These are phyloP conservation scores for Kwoniella mangroviensis DNA, from an alignment of 768 basidiomycete species.

Conservation along the genomic window DNA sequence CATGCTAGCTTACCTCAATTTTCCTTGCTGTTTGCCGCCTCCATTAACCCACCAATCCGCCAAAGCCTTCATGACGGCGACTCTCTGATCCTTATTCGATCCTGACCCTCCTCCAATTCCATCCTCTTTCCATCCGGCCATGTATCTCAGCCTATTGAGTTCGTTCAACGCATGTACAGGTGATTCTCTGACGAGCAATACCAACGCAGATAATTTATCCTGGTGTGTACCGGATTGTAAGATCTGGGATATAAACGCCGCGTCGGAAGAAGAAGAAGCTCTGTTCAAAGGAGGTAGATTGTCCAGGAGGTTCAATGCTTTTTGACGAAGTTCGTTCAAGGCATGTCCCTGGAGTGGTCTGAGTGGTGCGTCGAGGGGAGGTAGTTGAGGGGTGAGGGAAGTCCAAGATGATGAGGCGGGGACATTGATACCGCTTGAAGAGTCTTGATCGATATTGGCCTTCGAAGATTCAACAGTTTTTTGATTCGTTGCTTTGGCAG, in stretches of 20 bases:
- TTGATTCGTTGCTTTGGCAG: constrained; percentile 32
- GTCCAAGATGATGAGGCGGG: constrained; percentile 38
- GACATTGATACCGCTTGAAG: constrained; percentile 33
- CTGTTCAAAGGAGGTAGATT: constrained; percentile 39
- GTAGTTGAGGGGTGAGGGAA: constrained; percentile 34
- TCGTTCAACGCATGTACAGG: constrained; percentile 85
- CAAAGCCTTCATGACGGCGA: constrained; percentile 87
- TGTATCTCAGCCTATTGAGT: constrained; percentile 71
- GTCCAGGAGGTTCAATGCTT: constrained; percentile 37
- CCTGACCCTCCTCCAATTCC: constrained; percentile 47
- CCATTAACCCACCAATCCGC: constrained; percentile 94
- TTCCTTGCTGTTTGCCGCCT: constrained; percentile 83
- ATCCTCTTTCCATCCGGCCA: constrained; percentile 82
- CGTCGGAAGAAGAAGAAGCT: constrained; percentile 67
- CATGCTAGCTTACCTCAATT: constrained; percentile 70
- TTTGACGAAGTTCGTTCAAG: constrained; percentile 46
- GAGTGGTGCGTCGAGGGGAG: constrained; percentile 29
- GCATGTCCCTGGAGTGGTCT: constrained; percentile 38
- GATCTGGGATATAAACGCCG: constrained; percentile 79
- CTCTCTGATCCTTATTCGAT: constrained; percentile 75
- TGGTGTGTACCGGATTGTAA: constrained; percentile 86
- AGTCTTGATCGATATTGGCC: constrained; percentile 16
- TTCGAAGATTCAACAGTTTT: not conserved
- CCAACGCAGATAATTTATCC: constrained; percentile 87
- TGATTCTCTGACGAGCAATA: constrained; percentile 82